Base-by-base conservation (phyloP, 352 stramenopile species). In the Pythium plurisporium region DNA sequence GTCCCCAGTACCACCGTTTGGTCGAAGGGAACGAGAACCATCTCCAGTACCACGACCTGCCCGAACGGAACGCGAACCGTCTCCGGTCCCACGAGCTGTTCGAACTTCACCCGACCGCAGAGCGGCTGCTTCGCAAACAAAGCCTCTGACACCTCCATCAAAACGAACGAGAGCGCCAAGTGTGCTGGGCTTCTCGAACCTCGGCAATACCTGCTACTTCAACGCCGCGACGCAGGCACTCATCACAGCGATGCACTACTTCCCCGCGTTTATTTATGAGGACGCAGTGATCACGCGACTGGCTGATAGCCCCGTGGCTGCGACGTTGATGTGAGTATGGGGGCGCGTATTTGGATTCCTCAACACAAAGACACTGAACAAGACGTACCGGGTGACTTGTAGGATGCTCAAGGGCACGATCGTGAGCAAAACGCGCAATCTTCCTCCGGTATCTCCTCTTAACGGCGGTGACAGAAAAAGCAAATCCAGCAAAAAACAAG, bases 151-250 rank as follows among this genome's bases (percentile, higher is more conserved):
- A 17, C 2, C 11, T 19, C 22, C 34, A 11, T 17, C 31, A 4
- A 9, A 44, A 23, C 20, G 5, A 34, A 12, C 31, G 2, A 47
- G 29, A 6, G 14, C 37, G 4, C 52, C 41, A n/a, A 82, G 62
- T 2, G 76, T 89, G 30, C 48, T 87, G 19, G 82, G 82, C 0
- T 84, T 91, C 55, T 87, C 74, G 38, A 98, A 98, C 59, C 44
- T 97, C n/a, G 91, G 91, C 49, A 98, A 98, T 62, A 97, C 91
- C 43, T 98, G 91, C 74, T 98, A 96, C 64, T 95, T 97, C 60
- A 97, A 97, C 53, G 80, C 89, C 2, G 76, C 79, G 10, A 77
- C 94, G 36, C 89, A 97, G 64, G 92, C 86, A 51, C 71, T 99
- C 23, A 80, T 87, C 6, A 94, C 98, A 37, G 97, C 90, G 3